Evolutionary conservation across 1,139 yeast species (phyloP).

Genomic region (Candida frijolesensis): DNA sequence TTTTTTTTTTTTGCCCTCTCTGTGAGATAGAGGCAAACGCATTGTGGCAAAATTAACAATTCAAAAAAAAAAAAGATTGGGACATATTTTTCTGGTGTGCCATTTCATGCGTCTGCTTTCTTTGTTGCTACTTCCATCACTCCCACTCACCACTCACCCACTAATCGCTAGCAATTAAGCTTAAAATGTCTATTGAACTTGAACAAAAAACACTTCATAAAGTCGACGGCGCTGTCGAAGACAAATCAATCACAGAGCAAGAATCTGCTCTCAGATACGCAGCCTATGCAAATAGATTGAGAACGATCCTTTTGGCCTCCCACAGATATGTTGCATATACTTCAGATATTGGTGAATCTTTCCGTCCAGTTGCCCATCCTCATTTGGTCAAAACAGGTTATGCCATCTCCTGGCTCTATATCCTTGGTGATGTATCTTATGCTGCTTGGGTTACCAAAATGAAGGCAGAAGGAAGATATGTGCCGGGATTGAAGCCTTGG

Average conservation of each 20-base stretch:
- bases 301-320: slow-evolving; percentile 73
- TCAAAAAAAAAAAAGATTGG: background rate
- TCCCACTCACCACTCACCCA: background rate
- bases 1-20: background rate
- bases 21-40: background rate
- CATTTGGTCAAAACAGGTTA: slow-evolving; percentile 63
- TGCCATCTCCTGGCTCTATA: slow-evolving; percentile 76
- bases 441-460: slow-evolving; percentile 76
- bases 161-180: background rate
- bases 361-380: slow-evolving; percentile 83
- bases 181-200: slow-evolving; percentile 1
- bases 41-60: background rate
- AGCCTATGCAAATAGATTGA: slow-evolving; percentile 74
- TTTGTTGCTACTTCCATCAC: background rate
- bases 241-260: slow-evolving; percentile 20
- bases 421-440: slow-evolving; percentile 76
- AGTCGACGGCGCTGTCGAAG: slow-evolving; percentile 16
- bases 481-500: slow-evolving; percentile 73
- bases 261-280: slow-evolving; percentile 71
- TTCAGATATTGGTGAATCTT: slow-evolving; percentile 88
- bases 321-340: slow-evolving; percentile 87
- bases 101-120: background rate
- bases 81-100: background rate
- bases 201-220: slow-evolving; percentile 14
- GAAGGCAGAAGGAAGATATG: slow-evolving; percentile 66